These are phyloP conservation scores for Auriscalpium orientale DNA, from an alignment of 768 basidiomycete species.

Conservation along the genomic window DNA sequence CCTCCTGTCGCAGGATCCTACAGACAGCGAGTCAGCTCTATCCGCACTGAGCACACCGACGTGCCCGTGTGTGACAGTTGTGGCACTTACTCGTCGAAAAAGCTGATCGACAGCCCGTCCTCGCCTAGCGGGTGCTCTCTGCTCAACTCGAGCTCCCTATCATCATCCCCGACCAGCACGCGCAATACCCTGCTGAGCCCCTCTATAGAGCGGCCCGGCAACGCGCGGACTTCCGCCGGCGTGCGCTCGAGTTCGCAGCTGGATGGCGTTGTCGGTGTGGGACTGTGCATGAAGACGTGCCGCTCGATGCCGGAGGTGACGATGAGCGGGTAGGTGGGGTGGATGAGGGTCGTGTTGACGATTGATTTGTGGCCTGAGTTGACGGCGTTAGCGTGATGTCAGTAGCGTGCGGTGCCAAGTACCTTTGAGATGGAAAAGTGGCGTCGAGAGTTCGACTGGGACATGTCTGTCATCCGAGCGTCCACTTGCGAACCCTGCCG, in stretches of 20 bases:
- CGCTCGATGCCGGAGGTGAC: conserved; percentile 71
- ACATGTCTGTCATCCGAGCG: conserved; percentile 37
- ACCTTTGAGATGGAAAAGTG: conserved; percentile 56
- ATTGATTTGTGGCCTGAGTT: conserved; percentile 64
- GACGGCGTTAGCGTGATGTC: neutral
- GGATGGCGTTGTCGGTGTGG: conserved; percentile 46
- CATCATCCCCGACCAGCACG: conserved; percentile 20
- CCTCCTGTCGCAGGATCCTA: conserved; percentile 57
- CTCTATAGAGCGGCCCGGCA: conserved; percentile 27
- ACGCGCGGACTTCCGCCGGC: conserved; percentile 37
- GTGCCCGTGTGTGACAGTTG: neutral
- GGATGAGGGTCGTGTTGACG: conserved; percentile 66
- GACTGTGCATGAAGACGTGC: conserved; percentile 60
- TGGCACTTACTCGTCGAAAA: conserved; percentile 57
- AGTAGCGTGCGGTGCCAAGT: neutral
- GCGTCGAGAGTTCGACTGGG: conserved; percentile 57
- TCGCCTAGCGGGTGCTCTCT: conserved; percentile 25
- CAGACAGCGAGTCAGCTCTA: conserved; percentile 7
- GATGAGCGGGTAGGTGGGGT: conserved; percentile 60
- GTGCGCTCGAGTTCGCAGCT: conserved; percentile 37
- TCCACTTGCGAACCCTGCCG: conserved; percentile 24
- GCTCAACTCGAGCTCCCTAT: conserved; percentile 20
- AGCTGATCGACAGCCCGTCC: conserved; percentile 46
- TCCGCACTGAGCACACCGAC: conserved; percentile 16
- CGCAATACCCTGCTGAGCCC: conserved; percentile 32